Base-by-base conservation (phyloP, 257 asterid genomes). In the Plectranthus barbatus region DNA sequence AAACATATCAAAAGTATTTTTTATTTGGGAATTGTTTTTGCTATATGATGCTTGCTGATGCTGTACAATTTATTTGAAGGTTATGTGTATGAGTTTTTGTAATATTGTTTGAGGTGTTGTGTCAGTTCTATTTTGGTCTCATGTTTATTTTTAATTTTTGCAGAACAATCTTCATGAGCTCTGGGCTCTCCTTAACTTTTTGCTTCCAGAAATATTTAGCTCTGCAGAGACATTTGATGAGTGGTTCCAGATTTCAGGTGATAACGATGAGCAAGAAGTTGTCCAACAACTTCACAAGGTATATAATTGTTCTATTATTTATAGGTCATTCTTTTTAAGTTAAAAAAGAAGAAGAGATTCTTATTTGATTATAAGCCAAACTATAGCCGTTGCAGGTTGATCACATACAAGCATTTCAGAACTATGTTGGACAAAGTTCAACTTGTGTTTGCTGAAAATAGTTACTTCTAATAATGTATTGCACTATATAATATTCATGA, bases 201-300 rank as follows among this genome's bases (percentile, higher is more conserved):
- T 93, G 73, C 97, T 93, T 60, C 99, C 97, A 11, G 97, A 93
- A 83, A 93, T 93, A 77, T 93, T 93, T 74, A 93, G 99, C 77
- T 93, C 99, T 34, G 92, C 99, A 57, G 99, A 93, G 83, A 90
- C 99, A 23, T 93, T 93, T 56, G 99, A 93, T 75, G 95, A 93
- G 66, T 93, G 99, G 99, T 93, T 93, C 79, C 99, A 93, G 79
- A 93, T 93, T 55, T 93, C 99, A 65, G 97, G 94, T 61, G 99
- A 93, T 5, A 93, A 90, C 76, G 97, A 93, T 62, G 96, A 93
- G 82, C 96, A 93, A 79, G 99, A 93, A 80, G 99, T 93, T 72
- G 99, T 93, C 64, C 99, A 93, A 74, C 99, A 93, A 77, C 99
- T 93, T 75, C 99, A 93, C 87, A 93, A 90, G 99, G 99, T 93